phyloP scores from a whole-genome alignment of 805 yeast species.

The Candida easanensis region DNA sequence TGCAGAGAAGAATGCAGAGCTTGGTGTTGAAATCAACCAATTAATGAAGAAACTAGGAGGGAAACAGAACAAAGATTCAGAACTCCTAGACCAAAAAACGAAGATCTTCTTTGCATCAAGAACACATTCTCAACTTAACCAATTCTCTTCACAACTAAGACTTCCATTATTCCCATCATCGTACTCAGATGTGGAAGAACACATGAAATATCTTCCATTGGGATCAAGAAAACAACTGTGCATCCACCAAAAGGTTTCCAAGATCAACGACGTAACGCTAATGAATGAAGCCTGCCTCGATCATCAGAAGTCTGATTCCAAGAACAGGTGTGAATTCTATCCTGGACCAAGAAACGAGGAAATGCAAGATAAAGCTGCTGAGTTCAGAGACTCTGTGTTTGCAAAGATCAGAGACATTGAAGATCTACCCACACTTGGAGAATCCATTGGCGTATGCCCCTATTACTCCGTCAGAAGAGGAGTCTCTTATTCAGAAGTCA shows the following conservation, averaged over 20 bases:
- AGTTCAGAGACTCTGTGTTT: conserved; percentile 47
- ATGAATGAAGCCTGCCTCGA: conserved; percentile 84
- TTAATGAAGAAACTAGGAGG: conserved; percentile 43
- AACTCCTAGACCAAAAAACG: conserved; percentile 31
- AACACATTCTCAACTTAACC: conserved; percentile 86
- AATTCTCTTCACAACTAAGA: conserved; percentile 70
- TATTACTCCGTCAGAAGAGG: conserved; percentile 71
- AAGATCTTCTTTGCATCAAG: conserved; percentile 75
- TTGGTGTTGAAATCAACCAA: conserved; percentile 46
- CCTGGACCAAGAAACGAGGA: conserved; percentile 31
- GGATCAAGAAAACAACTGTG: conserved; percentile 88
- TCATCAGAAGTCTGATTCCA: conserved; percentile 44
- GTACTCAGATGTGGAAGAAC: conserved; percentile 43
- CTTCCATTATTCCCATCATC: conserved; percentile 66
- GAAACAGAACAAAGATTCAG: conserved; percentile 15
- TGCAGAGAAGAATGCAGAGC: conserved; percentile 29
- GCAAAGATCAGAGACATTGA: conserved; percentile 60
- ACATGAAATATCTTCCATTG: conserved; percentile 64
- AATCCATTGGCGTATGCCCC: conserved; percentile 62
- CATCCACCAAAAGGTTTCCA: conserved; percentile 59
- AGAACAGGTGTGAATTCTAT: conserved; percentile 39
- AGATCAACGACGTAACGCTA: conserved; percentile 43
- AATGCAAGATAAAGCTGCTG: conserved; percentile 28
- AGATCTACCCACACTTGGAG: conserved; percentile 65
- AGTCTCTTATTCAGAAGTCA: conserved; percentile 59